phyloP scores from a whole-genome alignment of 345 rosid genomes.

The Eucalyptus globulus region DNA sequence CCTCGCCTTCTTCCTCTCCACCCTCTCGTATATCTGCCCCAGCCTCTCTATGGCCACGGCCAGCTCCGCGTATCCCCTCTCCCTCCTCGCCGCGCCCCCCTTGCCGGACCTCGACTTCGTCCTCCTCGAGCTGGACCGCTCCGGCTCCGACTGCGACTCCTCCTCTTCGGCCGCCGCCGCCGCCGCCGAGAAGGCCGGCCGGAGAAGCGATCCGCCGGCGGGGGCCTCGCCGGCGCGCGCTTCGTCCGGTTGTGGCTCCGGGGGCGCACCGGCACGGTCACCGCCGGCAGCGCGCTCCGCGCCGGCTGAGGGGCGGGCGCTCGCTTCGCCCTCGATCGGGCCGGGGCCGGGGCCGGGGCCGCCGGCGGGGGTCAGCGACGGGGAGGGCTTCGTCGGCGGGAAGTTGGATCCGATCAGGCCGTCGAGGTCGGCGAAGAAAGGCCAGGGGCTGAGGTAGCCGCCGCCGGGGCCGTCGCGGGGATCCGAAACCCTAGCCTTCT shows the following conservation, averaged over 20 bases:
- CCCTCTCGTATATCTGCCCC: constrained; percentile 32
- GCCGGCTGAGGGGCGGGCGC: not conserved
- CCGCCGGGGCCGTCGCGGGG: constrained; percentile 1
- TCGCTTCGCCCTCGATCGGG: not conserved
- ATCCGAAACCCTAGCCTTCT: constrained; percentile 23
- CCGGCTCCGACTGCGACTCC: constrained; percentile 4
- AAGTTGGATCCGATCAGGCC: constrained; percentile 22
- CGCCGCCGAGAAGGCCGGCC: not conserved
- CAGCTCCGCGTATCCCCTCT: constrained; percentile 15
- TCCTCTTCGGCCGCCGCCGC: constrained; percentile 4
- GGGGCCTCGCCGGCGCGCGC: not conserved
- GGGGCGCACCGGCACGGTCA: constrained; percentile 3
- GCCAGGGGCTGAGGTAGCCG: constrained; percentile 19
- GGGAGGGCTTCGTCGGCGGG: not conserved
- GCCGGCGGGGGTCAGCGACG: not conserved
- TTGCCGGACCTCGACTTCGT: not conserved
- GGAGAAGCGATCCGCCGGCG: not conserved
- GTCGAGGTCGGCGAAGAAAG: constrained; percentile 18
- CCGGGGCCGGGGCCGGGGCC: not conserved
- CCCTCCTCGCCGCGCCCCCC: not conserved
- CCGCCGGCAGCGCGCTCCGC: not conserved
- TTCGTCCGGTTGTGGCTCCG: not conserved
- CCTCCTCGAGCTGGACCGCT: not conserved
- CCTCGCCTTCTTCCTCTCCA: constrained; percentile 32
- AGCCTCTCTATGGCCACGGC: constrained; percentile 31